Evolutionary conservation across 2,329 filamentous ascomycete species (phyloP), one percentile per base, ranked within the genome.

Genomic region (Fusarium humuli): DNA sequence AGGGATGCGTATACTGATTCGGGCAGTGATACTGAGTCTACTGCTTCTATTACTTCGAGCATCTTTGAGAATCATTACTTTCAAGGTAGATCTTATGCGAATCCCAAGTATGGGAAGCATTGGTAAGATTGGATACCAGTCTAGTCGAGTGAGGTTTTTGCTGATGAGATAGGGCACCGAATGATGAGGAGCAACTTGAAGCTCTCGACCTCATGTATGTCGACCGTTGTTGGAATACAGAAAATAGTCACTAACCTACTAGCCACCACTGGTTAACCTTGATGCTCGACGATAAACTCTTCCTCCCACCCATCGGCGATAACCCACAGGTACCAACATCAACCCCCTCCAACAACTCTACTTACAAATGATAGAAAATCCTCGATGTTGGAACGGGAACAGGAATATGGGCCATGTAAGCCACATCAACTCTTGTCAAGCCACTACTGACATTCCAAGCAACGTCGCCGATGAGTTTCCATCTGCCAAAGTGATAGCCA

Each of bases 91-190:
- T 20, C 59, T 6, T 75, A 74, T 27, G 72, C 72, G 1, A 74
- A 74, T 14, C 72, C 72, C 0, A 74, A 74, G 44, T 74, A 74
- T 62, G 72, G 72, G n/a, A 66, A 44, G n/a, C 69, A 72, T 44
- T 74, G 72, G 72, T 71, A 49, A 12, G 42, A 1, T 1, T 12
- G 4, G 7, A 3, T 3, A n/a, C 4, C 44, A 5, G 20, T 11
- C 16, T 0, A n/a, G n/a, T n/a, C n/a, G 22, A 5, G 4, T 14
- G 7, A 10, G 12, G 9, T 1, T 14, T 7, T n/a, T 13, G 6
- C 57, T 70, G 1, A 70, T 11, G 3, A 6, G 7, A 1, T 2
- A 74, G 72, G 72, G 72, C 72, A 0, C 72, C 72, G 0, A 75
- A 75, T 11, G 73, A 74, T 8, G 72, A 74, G 9, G 50, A 60